phyloP scores from a whole-genome alignment of 2,329 filamentous ascomycete genomes.

The Xylaria sp. region DNA sequence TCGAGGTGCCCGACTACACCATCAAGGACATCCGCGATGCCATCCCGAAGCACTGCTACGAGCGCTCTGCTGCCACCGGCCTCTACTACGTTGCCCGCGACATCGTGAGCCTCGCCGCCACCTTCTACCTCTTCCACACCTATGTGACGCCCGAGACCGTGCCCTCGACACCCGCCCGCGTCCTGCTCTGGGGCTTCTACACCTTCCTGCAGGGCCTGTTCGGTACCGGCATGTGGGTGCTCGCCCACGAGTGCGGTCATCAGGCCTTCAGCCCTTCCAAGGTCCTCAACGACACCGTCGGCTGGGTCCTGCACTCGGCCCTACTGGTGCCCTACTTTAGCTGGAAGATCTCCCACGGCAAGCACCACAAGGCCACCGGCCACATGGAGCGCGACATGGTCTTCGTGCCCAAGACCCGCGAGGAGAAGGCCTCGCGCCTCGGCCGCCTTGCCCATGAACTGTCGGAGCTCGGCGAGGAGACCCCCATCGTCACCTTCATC shows the following conservation, averaged over 20 bases:
- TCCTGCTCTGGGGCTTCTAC: constrained; percentile 67
- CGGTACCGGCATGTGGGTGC: constrained; percentile 91
- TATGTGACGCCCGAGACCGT: constrained; percentile 86
- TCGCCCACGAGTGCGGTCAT: constrained; percentile 98
- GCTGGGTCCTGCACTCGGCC: constrained; percentile 87
- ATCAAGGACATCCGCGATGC: constrained; percentile 98
- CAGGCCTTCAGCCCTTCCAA: constrained; percentile 95
- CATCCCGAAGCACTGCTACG: constrained; percentile 96
- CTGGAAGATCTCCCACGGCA: constrained; percentile 99
- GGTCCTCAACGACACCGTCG: constrained; percentile 86
- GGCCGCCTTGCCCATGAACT: constrained; percentile 81
- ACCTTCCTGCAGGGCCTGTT: constrained; percentile 90
- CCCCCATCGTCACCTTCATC: constrained; percentile 78
- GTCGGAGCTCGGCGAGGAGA: constrained; percentile 90
- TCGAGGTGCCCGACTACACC: constrained; percentile 91
- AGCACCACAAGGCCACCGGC: constrained; percentile 99
- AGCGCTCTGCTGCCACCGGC: constrained; percentile 78
- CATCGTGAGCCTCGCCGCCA: constrained; percentile 70
- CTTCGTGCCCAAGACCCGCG: constrained; percentile 90
- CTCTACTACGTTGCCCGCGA: constrained; percentile 87
- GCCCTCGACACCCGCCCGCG: constrained; percentile 70
- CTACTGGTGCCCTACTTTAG: constrained; percentile 97
- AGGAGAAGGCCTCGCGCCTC: constrained; percentile 76
- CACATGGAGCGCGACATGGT: constrained; percentile 99
- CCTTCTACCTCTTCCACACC: constrained; percentile 88